phyloP scores from a whole-genome alignment of 1,284 basidiomycete species.

The Entoloma clypeatum region DNA sequence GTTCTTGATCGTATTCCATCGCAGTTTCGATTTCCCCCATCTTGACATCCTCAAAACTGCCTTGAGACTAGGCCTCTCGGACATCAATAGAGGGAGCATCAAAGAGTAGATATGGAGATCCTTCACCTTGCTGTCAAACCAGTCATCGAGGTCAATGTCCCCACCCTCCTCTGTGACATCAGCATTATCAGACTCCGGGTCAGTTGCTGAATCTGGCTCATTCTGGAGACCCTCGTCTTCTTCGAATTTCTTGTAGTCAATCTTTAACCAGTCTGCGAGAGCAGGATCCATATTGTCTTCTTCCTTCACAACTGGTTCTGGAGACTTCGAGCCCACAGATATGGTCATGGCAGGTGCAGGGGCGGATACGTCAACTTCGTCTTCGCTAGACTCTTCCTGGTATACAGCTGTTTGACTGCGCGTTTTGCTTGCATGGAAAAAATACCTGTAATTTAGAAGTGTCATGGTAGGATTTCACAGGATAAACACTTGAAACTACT shows the following conservation, averaged over 20 bases:
- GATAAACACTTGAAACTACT: constrained; percentile 44
- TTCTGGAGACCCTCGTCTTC: constrained; percentile 23
- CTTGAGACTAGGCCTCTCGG: constrained; percentile 7
- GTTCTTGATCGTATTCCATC: constrained; percentile 72
- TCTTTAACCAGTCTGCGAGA: constrained; percentile 64
- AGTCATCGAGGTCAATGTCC: constrained; percentile 43
- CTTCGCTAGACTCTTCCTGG: constrained; percentile 34
- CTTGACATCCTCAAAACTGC: constrained; percentile 31
- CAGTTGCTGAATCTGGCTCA: constrained; percentile 53
- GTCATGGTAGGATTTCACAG: background rate
- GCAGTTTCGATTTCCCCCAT: constrained; percentile 70
- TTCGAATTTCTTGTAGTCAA: constrained; percentile 29
- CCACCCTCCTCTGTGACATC: constrained; percentile 40
- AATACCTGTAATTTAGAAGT: constrained; percentile 47
- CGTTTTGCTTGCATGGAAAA: constrained; percentile 62
- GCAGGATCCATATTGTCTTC: constrained; percentile 38
- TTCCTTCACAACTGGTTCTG: constrained; percentile 20
- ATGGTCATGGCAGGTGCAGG: background rate
- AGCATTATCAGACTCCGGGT: constrained; percentile 65
- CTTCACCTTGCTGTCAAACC: constrained; percentile 26
- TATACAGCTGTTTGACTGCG: constrained; percentile 42
- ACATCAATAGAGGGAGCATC: background rate
- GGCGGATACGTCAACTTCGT: constrained; percentile 5
- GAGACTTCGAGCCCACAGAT: constrained; percentile 2
- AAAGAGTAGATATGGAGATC: too few relatives aligned